Percentiles rank a stretch among this genome's conserved stretches.
These are phyloP conservation scores for Zymoseptoria pseudotritici DNA, from an alignment of 2,329 filamentous ascomycete genomes.

Conservation along the genomic window DNA sequence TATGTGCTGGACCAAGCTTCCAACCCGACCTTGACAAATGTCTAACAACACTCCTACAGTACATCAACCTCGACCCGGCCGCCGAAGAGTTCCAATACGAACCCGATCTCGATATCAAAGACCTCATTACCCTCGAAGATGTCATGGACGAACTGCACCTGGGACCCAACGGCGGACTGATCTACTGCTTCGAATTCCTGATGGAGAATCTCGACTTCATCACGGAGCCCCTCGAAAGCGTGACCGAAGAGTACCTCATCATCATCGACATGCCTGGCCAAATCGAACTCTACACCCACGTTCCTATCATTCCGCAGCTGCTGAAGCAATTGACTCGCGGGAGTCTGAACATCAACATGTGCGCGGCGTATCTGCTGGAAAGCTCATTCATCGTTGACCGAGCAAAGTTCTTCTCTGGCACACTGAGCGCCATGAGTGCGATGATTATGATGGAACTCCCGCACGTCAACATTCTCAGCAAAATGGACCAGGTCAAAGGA, in stretches of 20 bases:
- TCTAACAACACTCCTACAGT: conserved; percentile 32
- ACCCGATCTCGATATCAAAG: conserved; percentile 91
- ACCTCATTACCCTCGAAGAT: conserved; percentile 86
- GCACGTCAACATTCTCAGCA: conserved; percentile 91
- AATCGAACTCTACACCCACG: conserved; percentile 96
- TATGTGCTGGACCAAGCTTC: neutral
- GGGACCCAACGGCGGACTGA: conserved; percentile 84
- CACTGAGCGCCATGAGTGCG: conserved; percentile 91
- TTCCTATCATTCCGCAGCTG: conserved; percentile 81
- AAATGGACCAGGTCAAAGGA: conserved; percentile 94
- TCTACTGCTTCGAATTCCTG: conserved; percentile 95
- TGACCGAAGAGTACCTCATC: conserved; percentile 93
- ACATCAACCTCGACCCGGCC: conserved; percentile 95
- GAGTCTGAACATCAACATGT: conserved; percentile 80
- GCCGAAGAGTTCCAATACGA: conserved; percentile 87
- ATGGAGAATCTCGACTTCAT: conserved; percentile 92
- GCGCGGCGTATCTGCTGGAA: conserved; percentile 89
- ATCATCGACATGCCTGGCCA: conserved; percentile 98
- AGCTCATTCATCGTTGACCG: conserved; percentile 92
- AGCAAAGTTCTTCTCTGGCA: conserved; percentile 95
- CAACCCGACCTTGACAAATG: neutral
- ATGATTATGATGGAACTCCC: conserved; percentile 99
- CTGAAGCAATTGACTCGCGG: conserved; percentile 76
- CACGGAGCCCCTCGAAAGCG: conserved; percentile 70
- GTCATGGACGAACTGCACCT: conserved; percentile 93